These are phyloP conservation scores for Sporothrix inflata DNA, from an alignment of 2,329 filamentous ascomycete genomes.

Conservation along the genomic window DNA sequence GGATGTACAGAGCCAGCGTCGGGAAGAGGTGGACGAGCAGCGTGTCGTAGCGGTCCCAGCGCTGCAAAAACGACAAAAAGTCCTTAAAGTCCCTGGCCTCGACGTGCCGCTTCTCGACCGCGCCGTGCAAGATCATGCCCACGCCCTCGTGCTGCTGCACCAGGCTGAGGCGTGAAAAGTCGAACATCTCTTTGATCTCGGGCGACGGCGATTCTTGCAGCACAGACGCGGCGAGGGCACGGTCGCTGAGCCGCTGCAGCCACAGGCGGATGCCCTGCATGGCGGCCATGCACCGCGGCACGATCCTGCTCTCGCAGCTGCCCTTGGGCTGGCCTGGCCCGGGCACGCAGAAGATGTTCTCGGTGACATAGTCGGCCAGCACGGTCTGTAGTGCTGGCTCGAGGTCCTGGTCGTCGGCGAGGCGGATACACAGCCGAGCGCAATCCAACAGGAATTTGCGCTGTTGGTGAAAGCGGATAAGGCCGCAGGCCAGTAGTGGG, in stretches of 20 bases:
- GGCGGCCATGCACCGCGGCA: conserved; percentile 72
- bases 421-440: conserved; percentile 75
- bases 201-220: conserved; percentile 65
- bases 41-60: conserved; percentile 75
- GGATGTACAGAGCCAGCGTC: conserved; percentile 74
- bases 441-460: conserved; percentile 83
- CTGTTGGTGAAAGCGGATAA: conserved; percentile 86
- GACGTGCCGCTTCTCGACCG: conserved; percentile 76
- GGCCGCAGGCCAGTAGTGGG: conserved; percentile 73
- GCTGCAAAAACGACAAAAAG: conserved; percentile 70
- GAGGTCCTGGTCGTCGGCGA: conserved; percentile 62
- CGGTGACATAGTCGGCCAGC: conserved; percentile 59
- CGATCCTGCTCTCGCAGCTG: conserved; percentile 60
- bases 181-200: conserved; percentile 75
- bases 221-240: conserved; percentile 72
- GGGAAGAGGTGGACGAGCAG: conserved; percentile 80
- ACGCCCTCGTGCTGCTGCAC: conserved; percentile 89
- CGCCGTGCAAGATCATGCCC: conserved; percentile 75
- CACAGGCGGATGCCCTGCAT: conserved; percentile 78
- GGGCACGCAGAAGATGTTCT: conserved; percentile 58
- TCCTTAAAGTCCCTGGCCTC: conserved; percentile 72
- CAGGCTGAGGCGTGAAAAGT: conserved; percentile 79
- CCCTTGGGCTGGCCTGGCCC: conserved; percentile 49
- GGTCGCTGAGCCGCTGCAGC: conserved; percentile 76
- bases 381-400: conserved; percentile 54